phyloP scores from a whole-genome alignment of 2,329 filamentous ascomycete genomes.

The Beauveria bassiana region DNA sequence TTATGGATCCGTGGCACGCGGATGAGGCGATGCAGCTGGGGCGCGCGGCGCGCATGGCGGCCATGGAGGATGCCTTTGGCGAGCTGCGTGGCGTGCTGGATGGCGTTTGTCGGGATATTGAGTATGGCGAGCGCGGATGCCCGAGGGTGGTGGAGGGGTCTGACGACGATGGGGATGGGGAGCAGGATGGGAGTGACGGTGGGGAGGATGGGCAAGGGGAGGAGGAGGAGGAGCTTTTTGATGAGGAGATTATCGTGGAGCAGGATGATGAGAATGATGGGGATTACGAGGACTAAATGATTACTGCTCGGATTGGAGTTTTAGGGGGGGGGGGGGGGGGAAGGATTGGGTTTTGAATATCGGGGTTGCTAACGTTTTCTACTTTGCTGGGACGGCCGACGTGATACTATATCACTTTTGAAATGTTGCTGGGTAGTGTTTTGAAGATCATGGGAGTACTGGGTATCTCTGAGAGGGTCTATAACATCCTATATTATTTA shows the following conservation, averaged over 20 bases:
- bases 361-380: too few relatives aligned
- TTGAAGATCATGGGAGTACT: too few relatives aligned
- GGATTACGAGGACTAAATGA: slow-evolving; percentile 1
- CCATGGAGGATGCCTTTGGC: background rate
- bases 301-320: too few relatives aligned
- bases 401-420: too few relatives aligned
- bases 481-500: too few relatives aligned
- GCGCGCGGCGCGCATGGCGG: slow-evolving; percentile 15
- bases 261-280: background rate
- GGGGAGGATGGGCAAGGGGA: background rate
- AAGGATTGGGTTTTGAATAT: too few relatives aligned
- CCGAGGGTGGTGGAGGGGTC: background rate
- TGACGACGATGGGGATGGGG: background rate
- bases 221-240: background rate
- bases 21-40: slow-evolving; percentile 16
- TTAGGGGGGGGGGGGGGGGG: too few relatives aligned
- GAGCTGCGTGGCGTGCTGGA: background rate
- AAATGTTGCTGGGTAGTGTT: too few relatives aligned
- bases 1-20: slow-evolving; percentile 15
- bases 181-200: background rate
- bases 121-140: background rate
- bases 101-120: background rate
- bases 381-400: too few relatives aligned
- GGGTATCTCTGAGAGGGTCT: too few relatives aligned
- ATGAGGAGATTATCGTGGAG: background rate